Evolutionary conservation across 352 stramenopile species (phyloP).

Genomic region (Thalassiosira sp.): DNA sequence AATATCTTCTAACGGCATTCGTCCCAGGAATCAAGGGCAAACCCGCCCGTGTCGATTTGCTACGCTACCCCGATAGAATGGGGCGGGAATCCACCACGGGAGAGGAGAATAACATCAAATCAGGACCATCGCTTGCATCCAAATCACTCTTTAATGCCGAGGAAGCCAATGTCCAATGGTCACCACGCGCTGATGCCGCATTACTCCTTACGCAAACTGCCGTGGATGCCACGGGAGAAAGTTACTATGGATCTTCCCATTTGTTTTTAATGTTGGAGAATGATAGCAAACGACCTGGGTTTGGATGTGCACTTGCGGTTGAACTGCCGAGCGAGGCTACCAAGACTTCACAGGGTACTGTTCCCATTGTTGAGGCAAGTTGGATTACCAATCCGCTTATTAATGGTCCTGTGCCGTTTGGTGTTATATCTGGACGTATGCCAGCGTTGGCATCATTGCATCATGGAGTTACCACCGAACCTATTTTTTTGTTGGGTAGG

Average conservation of each 20-base stretch:
- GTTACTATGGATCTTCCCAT: conserved; percentile 96
- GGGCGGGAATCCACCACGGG: conserved; percentile 31
- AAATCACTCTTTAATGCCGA: conserved; percentile 82
- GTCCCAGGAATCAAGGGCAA: conserved; percentile 75
- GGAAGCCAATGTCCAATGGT: conserved; percentile 75
- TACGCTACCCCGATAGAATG: conserved; percentile 63
- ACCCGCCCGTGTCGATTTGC: conserved; percentile 62
- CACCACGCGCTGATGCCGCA: conserved; percentile 68
- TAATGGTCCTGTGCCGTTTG: conserved; percentile 85
- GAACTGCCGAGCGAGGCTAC: conserved; percentile 85
- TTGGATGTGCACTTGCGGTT: conserved; percentile 89
- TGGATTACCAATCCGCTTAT: conserved; percentile 89
- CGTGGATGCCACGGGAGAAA: conserved; percentile 87
- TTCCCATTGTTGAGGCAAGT: conserved; percentile 91
- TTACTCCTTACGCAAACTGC: conserved; percentile 77
- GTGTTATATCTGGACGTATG: conserved; percentile 94
- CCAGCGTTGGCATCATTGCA: conserved; percentile 94
- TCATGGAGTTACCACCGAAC: conserved; percentile 90
- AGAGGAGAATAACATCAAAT: not conserved
- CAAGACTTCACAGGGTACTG: conserved; percentile 50
- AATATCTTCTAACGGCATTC: conserved; percentile 74
- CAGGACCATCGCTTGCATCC: conserved; percentile 32
- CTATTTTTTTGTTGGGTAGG: conserved; percentile 94
- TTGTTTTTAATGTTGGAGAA: conserved; percentile 89
- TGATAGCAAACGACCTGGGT: conserved; percentile 61